These are phyloP conservation scores for Oryza officinalis DNA, from an alignment of 176 grass and related monocot species.

Conservation along the genomic window DNA sequence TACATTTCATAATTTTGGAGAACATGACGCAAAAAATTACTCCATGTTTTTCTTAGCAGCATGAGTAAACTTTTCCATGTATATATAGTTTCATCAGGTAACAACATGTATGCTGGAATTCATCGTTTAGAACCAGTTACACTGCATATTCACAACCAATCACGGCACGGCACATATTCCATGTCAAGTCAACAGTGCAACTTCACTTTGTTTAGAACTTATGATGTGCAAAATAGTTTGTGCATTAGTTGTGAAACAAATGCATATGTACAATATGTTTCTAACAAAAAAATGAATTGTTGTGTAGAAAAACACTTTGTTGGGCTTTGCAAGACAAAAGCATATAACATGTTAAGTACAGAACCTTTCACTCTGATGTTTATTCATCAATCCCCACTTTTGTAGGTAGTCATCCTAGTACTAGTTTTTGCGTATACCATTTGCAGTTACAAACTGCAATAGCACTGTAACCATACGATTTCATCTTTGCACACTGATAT, in stretches of 20 bases:
- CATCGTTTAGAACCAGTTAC: background rate
- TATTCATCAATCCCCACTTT: background rate
- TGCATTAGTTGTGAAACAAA: background rate
- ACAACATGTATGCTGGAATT: background rate
- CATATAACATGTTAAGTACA: background rate
- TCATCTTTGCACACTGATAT: background rate
- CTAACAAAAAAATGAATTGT: background rate
- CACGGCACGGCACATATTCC: background rate
- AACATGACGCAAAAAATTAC: background rate
- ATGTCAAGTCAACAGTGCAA: background rate
- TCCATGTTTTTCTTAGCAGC: background rate
- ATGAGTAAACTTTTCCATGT: background rate
- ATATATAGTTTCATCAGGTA: background rate
- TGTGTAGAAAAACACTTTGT: background rate
- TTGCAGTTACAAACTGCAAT: background rate
- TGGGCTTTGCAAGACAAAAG: background rate
- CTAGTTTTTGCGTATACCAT: background rate
- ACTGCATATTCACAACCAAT: background rate
- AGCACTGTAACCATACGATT: too few relatives aligned
- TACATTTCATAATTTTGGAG: background rate
- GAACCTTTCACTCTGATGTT: background rate
- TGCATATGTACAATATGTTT: background rate
- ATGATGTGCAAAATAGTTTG: background rate
- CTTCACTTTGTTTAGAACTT: background rate
- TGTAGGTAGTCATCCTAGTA: background rate